Evolutionary conservation across 106 monocot genomes (phyloP), one percentile per base, ranked within the genome.

Genomic region (Dendrobium huoshanense): DNA sequence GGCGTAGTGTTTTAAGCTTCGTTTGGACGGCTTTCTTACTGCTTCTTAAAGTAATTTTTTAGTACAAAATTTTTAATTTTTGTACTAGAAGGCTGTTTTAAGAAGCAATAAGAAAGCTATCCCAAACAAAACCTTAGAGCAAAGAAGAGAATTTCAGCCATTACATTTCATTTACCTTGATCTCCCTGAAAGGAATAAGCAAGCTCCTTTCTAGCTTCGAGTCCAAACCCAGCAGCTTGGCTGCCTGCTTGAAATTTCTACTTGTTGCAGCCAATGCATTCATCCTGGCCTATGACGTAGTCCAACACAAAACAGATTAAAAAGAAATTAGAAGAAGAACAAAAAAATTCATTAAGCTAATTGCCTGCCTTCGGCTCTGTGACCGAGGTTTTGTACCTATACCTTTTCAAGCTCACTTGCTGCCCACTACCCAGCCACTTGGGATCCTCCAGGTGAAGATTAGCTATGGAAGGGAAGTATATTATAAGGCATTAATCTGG

Each of bases 171-270:
- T 43, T 74, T 20, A 90, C 95, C 95, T 95, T 95, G 86, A 95
- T 95, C 65, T 95, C 95, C 73, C 95, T 88, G 82, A 95, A 95
- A 13, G 95, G 95, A 73, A 95, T 95, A 20, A 95, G 85, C 75
- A 95, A 82, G 75, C 92, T 90, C 84, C 86, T 90, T 80, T 92
- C 92, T 24, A 95, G 73, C 81, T 90, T 95, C 2, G 92, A 81
- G 67, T 95, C 95, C 81, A 95, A 49, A 13, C 88, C 92, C 72
- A 95, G 89, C 49, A 95, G 87, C 83, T 87, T 92, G 43, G 92
- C 92, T 9, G 95, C 95, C 47, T 86, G 88, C 81, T 87, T 90
- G 90, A 95, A 95, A 78, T 95, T 95, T 81, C 95, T 88, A 77
- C 87, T 95, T 5, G 92, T 92, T 67, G 95, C 95, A 64, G 86